Evolutionary conservation across 2,329 filamentous ascomycete genomes (phyloP), one percentile per base, ranked within the genome.

Genomic region (Nemania abortiva): DNA sequence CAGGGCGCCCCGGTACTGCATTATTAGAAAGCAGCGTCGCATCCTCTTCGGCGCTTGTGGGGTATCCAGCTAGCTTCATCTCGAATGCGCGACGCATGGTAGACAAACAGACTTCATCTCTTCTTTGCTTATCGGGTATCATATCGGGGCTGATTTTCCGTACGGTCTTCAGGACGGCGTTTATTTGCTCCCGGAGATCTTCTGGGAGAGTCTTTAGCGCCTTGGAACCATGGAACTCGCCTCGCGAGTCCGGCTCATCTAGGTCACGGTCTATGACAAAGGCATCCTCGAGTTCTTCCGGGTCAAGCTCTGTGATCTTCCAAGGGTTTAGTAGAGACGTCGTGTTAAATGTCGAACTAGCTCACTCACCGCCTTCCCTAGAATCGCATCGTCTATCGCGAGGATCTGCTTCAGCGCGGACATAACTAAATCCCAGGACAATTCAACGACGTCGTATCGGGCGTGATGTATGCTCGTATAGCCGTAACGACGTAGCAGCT

Each of bases 401-500:
- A 87, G 78, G 20, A 81, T 76, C 11, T 79, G 74, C 20, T 79
- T 78, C 42, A 85, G 74, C 7, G 86, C 81, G 0, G 81, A 79
- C 52, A 86, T 80, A 24, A 95, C 84, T 9, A 89, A 75, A 0
- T 84, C 82, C 82, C 91, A 88, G 0, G 91, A 85, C 39, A 97
- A 81, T 78, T 98, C 95, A 0, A 93, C 91, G 0, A 97, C 93
- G 74, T 97, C 94, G 79, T 94, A 94, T 49, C 90, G 85, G 10
- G 89, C 83, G 74, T 97, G 95, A 72, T 90, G 91, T 31, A 88
- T 82, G 0, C 93, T 95, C n/a, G 94, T 89, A 75, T 97, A 97
- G 20, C 95, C 95, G 74, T 97, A 97, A 15, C 94, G 87, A 42
- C 95, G 86, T 11, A 97, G 85, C 7, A 97, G 84, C 76, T 98